Base-by-base conservation (phyloP, 208 protist species). In the Leishmania major region DNA sequence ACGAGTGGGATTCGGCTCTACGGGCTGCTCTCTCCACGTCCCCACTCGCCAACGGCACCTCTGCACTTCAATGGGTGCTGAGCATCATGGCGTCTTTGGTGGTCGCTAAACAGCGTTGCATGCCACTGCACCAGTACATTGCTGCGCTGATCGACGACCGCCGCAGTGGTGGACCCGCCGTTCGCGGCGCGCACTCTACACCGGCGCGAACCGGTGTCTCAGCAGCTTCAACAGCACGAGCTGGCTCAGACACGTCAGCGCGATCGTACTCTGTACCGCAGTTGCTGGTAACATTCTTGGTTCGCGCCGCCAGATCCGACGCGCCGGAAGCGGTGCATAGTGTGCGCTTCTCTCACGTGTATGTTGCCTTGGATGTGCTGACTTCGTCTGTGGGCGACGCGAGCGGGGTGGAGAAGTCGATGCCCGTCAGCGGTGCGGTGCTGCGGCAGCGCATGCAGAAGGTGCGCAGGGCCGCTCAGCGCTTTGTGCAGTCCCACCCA, bases 31-130 rank as follows among this genome's bases (percentile, higher is more conserved):
- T 71, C n/a, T 47, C 55, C 37, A 73, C 35, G 6, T 43, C 70
- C 5, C 6, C 71, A 31, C 74, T 66, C 77, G 51, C 47, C 49
- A 75, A 66, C 25, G 69, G 84, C 28, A 79, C 84, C 45, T 40
- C 66, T 1, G 28, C 80, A 0, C 47, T 90, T 53, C 71, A 79
- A 75, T 90, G 88, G 77, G 88, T 83, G 8, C n/a, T 97, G 53
- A 97, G 93, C 75, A 47, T 90, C 31, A 81, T 88, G 37, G 92
- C 93, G 13, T 78, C 89, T 2, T 59, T 83, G 53, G 91, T 87
- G 3, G 88, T 92, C 7, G 85, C 93, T 5, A 86, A 82, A 31
- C 90, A 87, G 64, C 53, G 83, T 3, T 43, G 80, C 35, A 35
- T 86, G 19, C 77, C 90, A 11, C 75, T 94, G 25, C 89, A 91